Evolutionary conservation across 2,329 filamentous ascomycete genomes (phyloP).

Genomic region (Gnomoniopsis sp.): DNA sequence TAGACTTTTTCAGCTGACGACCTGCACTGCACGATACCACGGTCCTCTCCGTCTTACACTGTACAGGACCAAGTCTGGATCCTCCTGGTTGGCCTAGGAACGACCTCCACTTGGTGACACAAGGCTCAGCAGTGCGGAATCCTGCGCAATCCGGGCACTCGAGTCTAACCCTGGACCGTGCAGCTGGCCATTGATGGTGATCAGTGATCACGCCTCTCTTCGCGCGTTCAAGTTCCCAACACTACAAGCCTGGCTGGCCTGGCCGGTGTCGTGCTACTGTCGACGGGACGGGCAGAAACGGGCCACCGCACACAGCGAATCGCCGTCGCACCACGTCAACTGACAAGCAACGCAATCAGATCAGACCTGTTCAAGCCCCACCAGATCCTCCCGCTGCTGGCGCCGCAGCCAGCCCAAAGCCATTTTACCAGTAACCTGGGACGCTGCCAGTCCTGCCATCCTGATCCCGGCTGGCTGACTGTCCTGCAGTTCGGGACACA

Average conservation of each 20-base stretch:
- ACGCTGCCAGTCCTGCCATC: not conserved
- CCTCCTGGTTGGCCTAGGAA: not conserved
- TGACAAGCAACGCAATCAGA: not conserved
- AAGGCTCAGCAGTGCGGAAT: conserved; percentile 4
- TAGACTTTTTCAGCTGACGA: conserved; percentile 17
- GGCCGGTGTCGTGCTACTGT: not conserved
- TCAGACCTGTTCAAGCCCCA: not conserved
- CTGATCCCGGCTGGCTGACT: not conserved
- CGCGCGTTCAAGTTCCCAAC: too few species aligned
- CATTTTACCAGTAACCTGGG: not conserved
- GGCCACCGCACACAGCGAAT: not conserved
- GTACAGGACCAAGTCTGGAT: not conserved
- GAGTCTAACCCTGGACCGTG: not conserved
- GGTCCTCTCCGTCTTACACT: not conserved
- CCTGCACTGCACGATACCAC: conserved; percentile 15
- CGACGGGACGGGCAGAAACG: not conserved
- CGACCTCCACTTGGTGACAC: not conserved
- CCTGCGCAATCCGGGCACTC: not conserved
- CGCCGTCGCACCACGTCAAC: not conserved
- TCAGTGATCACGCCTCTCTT: too few species aligned
- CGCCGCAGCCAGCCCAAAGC: conserved; percentile 3
- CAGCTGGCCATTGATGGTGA: too few species aligned
- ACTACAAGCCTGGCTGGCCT: not conserved
- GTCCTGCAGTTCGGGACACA: not conserved
- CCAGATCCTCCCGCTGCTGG: conserved; percentile 1